Percentiles rank a stretch among this genome's conserved stretches.
Conservation (phyloP, 192 early-diverging fungal genomes). For the Gigaspora rosea region DNA sequence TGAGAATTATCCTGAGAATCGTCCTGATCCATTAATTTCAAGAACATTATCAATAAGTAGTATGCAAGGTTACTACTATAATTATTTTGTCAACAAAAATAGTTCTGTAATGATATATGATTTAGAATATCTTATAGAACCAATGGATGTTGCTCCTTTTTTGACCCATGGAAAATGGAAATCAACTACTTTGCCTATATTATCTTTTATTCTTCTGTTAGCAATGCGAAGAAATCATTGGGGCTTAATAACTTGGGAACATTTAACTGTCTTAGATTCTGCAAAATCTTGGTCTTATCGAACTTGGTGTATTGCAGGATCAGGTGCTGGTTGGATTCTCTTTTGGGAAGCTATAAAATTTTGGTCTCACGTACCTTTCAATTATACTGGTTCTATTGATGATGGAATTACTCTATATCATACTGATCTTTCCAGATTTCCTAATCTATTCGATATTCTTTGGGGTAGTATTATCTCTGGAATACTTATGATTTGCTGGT, state of each 20-base stretch:
- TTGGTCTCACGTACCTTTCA: slow-evolving; percentile 42
- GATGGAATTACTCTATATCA: slow-evolving; percentile 36
- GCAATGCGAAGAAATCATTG: slow-evolving; percentile 54
- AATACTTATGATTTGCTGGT: slow-evolving; percentile 51
- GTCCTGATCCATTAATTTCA: not conserved
- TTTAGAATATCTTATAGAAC: slow-evolving; percentile 29
- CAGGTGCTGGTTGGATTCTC: slow-evolving; percentile 53
- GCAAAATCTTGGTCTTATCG: slow-evolving; percentile 46
- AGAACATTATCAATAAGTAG: not conserved
- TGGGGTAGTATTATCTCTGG: slow-evolving; percentile 46
- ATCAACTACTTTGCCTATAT: slow-evolving; percentile 44
- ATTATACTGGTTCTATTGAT: not conserved
- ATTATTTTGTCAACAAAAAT: not conserved
- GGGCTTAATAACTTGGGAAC: slow-evolving; percentile 59
- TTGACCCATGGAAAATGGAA: slow-evolving; percentile 47
- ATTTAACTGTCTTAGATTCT: slow-evolving; percentile 47
- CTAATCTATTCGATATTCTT: slow-evolving; percentile 42
- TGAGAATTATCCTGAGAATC: slow-evolving; percentile 36
- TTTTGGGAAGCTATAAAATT: slow-evolving; percentile 42
- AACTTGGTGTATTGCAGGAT: slow-evolving; percentile 52
- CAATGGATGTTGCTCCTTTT: slow-evolving; percentile 44
- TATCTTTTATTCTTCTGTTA: slow-evolving; percentile 49
- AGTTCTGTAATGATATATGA: not conserved
- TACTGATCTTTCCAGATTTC: slow-evolving; percentile 39
- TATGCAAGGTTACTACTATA: not conserved